phyloP scores from a whole-genome alignment of 2,329 filamentous ascomycete genomes.

The Cyphellophora europaea region DNA sequence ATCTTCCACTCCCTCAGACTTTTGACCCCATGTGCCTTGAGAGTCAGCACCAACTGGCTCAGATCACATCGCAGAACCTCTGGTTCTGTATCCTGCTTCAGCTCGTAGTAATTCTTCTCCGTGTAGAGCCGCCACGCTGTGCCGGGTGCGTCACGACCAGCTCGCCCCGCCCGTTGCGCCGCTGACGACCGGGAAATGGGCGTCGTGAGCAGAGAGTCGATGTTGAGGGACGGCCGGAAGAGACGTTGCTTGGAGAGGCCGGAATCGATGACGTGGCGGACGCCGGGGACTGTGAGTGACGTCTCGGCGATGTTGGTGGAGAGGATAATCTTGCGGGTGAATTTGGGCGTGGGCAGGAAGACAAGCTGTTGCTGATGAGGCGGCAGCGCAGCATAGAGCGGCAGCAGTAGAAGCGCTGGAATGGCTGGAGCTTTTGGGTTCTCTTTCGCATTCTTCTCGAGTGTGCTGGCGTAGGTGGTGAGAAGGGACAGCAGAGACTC shows the following conservation, averaged over 20 bases:
- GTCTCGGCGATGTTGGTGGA: conserved; percentile 99
- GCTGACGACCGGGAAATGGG: conserved; percentile 90
- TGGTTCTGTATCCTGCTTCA: conserved; percentile 68
- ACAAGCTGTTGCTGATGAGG: conserved; percentile 79
- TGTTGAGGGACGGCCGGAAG: conserved; percentile 71
- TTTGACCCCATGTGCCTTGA: conserved; percentile 80
- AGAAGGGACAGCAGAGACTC: conserved; percentile 71
- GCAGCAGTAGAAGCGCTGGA: conserved; percentile 53
- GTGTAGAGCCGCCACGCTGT: conserved; percentile 89
- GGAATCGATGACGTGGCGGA: conserved; percentile 83
- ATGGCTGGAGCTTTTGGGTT: conserved; percentile 37
- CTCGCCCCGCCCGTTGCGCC: conserved; percentile 82
- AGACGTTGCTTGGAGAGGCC: conserved; percentile 94
- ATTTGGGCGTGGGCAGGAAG: conserved; percentile 64
- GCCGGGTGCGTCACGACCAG: conserved; percentile 82
- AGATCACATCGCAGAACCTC: conserved; percentile 90
- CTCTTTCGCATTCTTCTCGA: conserved; percentile 47
- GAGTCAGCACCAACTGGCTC: conserved; percentile 73
- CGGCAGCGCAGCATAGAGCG: conserved; percentile 82
- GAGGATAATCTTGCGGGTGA: conserved; percentile 80
- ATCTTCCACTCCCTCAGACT: conserved; percentile 70
- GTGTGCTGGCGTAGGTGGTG: conserved; percentile 64
- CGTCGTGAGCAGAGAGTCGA: conserved; percentile 84
- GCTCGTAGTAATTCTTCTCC: conserved; percentile 58
- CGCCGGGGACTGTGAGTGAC: conserved; percentile 88